These are phyloP conservation scores for Tieghemiomyces parasiticus DNA, from an alignment of 192 early-diverging fungal species.

Conservation along the genomic window DNA sequence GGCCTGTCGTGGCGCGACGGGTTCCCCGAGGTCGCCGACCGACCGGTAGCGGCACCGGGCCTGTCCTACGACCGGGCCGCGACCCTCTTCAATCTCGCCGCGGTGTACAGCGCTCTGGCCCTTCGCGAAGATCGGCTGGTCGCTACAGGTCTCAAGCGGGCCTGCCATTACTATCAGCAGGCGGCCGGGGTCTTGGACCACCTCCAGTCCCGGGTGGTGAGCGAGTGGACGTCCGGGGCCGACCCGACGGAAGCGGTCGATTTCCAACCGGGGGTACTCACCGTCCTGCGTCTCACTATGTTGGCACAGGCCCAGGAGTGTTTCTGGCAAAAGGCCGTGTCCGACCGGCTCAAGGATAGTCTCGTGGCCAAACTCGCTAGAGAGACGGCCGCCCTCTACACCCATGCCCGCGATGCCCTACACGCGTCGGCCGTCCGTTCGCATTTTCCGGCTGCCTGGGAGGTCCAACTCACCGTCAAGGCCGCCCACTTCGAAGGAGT, in stretches of 20 bases:
- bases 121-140: conserved; percentile 47
- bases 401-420: conserved; percentile 45
- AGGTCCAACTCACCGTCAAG: conserved; percentile 59
- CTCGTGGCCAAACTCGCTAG: conserved; percentile 60
- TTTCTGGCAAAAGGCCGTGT: conserved; percentile 73
- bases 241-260: conserved; percentile 23
- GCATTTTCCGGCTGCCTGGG: conserved; percentile 46
- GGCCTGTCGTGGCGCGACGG: conserved; percentile 20
- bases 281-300: conserved; percentile 58
- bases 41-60: conserved; percentile 43
- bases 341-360: conserved; percentile 65
- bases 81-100: conserved; percentile 73
- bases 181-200: conserved; percentile 66
- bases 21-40: conserved; percentile 56
- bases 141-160: conserved; percentile 60
- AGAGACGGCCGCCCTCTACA: conserved; percentile 59
- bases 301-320: conserved; percentile 91
- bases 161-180: conserved; percentile 67
- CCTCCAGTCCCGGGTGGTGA: conserved; percentile 37
- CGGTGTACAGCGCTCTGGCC: conserved; percentile 71
- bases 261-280: conserved; percentile 49
- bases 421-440: conserved; percentile 32
- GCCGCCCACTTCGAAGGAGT: conserved; percentile 55
- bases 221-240: conserved; percentile 40
- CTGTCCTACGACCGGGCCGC: conserved; percentile 75